Base-by-base conservation (phyloP, 352 stramenopile species). In the Thalassiosira delicatula region DNA sequence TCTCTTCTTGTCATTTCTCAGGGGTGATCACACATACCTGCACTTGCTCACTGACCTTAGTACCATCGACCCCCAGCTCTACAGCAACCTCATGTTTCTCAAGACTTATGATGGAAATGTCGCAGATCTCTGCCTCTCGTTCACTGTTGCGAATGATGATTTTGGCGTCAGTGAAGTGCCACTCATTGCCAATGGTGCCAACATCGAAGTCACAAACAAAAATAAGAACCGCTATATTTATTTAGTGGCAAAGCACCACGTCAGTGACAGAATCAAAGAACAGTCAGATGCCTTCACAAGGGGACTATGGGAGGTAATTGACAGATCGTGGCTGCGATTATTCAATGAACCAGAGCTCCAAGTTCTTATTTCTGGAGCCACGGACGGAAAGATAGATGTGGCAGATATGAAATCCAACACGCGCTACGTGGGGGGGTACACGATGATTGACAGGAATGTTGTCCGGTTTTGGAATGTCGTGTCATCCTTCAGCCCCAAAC, bases 211-310 rank as follows among this genome's bases (percentile, higher is more conserved):
- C 11, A 98, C 93, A 11, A 97, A 95, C 76, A 71, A 93, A 65
- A 98, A 98, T 90, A 94, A 97, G n/a, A 96, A 96, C 33, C 94
- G 91, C 29, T 99, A 99, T 84, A 97, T 98, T 30, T 95, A 98
- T 70, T 76, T 98, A 11, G 93, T 98, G 29, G 95, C 96, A 4
- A 94, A 99, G 80, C 97, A 97, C 83, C 94, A 96, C 70, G 93
- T 98, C 72, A 99, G 98, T 88, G 91, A 95, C 51, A 89, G 96
- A 63, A 95, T 95, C 33, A 85, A 90, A 23, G 80, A 87, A 12
- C 95, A 98, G 85, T 97, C 93, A 42, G 87, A 90, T 42, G 96
- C 96, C 0, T 98, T 99, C 81, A 87, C 98, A 1, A 66, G 88
- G 30, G 97, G 97, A 11, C 95, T 99, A 61, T 91, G 93, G 3